These are phyloP conservation scores for Spirogloea muscicola DNA, from an alignment of 139 green algal species.

Conservation along the genomic window DNA sequence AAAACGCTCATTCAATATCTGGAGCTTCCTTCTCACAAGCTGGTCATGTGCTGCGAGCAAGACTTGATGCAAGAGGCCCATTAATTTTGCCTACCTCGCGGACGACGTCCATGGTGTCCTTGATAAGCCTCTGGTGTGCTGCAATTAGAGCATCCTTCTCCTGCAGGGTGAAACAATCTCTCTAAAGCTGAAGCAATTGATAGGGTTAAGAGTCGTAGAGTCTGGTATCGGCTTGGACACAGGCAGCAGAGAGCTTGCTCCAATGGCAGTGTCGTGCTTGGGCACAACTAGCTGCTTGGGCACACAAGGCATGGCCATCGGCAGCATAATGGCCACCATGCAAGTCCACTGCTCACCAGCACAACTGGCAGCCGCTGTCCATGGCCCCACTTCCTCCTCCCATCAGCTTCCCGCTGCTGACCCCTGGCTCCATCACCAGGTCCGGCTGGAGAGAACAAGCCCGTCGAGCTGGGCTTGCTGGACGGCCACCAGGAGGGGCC, in stretches of 20 bases:
- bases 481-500: too few species aligned
- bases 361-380: too few species aligned
- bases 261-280: slow-evolving; percentile 10
- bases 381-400: too few species aligned
- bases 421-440: too few species aligned
- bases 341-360: too few species aligned
- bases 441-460: too few species aligned
- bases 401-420: too few species aligned
- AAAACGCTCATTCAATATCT: background rate
- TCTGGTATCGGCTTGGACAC: background rate
- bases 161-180: background rate
- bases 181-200: background rate
- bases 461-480: too few species aligned
- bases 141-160: background rate
- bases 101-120: slow-evolving; percentile 9
- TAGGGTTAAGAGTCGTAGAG: background rate
- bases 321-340: background rate
- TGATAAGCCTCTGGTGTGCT: background rate
- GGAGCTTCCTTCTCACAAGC: background rate
- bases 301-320: background rate
- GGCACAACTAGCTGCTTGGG: background rate
- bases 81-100: background rate
- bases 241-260: too few species aligned
- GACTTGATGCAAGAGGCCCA: too few species aligned
- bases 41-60: too few species aligned